These are phyloP conservation scores for Exserohilum rostratum DNA, from an alignment of 2,329 filamentous ascomycete genomes.

Conservation along the genomic window DNA sequence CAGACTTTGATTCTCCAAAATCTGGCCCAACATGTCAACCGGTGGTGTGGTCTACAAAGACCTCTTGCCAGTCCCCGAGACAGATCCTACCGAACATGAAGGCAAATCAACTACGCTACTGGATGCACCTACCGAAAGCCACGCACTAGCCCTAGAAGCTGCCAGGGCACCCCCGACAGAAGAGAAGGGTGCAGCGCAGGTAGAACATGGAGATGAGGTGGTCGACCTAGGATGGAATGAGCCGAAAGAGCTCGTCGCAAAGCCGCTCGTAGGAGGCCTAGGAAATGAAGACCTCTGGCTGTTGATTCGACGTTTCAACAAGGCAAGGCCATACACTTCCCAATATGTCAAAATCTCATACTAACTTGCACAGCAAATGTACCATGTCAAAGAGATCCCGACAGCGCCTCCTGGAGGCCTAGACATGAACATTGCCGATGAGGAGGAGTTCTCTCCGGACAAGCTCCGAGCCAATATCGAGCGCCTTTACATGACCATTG, in stretches of 20 bases:
- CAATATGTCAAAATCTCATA: background rate
- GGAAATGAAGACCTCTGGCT: conserved; percentile 77
- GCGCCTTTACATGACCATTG: conserved; percentile 79
- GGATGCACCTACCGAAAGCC: conserved; percentile 54
- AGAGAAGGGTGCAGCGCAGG: conserved; percentile 54
- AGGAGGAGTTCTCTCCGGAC: conserved; percentile 84
- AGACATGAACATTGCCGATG: conserved; percentile 79
- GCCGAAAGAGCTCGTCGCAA: conserved; percentile 60
- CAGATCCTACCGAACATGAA: conserved; percentile 37
- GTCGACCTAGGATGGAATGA: conserved; percentile 74
- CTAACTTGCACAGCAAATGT: conserved; percentile 61
- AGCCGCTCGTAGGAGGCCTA: conserved; percentile 69
- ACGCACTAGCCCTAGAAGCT: conserved; percentile 53
- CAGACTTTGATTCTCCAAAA: background rate
- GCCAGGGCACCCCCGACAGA: conserved; percentile 42
- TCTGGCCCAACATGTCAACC: conserved; percentile 33
- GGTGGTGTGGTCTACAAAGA: conserved; percentile 45
- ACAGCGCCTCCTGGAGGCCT: conserved; percentile 68
- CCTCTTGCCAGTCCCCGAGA: conserved; percentile 44
- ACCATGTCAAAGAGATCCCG: conserved; percentile 72
- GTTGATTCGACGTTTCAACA: conserved; percentile 74
- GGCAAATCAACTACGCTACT: conserved; percentile 41
- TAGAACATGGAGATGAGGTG: conserved; percentile 59
- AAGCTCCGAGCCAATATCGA: conserved; percentile 80
- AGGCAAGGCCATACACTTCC: conserved; percentile 52